phyloP scores from a whole-genome alignment of 108 stramenopile species.

The Epithemia pelagica region DNA sequence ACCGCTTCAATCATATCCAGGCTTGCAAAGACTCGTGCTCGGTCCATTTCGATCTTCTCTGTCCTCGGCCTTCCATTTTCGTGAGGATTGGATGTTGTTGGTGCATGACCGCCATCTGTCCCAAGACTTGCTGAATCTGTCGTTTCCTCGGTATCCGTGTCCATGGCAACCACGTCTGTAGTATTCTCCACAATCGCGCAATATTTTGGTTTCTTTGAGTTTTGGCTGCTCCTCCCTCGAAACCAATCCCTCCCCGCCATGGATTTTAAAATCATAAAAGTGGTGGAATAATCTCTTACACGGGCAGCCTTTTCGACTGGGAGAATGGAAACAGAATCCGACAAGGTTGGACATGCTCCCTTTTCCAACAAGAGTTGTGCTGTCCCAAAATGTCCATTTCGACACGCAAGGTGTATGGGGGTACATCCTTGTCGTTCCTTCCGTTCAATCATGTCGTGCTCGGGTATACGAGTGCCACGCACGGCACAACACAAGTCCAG shows the following conservation, averaged over 20 bases:
- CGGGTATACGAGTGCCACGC: neutral
- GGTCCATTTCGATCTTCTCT: neutral
- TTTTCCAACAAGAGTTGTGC: neutral
- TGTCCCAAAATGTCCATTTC: neutral
- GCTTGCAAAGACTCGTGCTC: neutral
- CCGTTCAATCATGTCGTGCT: neutral
- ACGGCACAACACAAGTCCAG: neutral
- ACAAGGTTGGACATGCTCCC: neutral
- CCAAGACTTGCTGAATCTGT: no score
- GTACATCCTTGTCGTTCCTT: neutral
- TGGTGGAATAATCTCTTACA: neutral
- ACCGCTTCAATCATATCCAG: neutral
- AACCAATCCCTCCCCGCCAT: neutral
- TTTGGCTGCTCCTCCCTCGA: no score
- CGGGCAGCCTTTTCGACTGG: neutral
- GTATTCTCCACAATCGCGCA: no score
- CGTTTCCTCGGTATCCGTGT: no score
- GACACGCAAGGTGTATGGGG: neutral
- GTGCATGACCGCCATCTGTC: no score
- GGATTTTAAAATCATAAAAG: neutral
- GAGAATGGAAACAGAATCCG: neutral
- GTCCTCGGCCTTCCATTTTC: no score
- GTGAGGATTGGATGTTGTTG: no score
- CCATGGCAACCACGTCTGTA: no score
- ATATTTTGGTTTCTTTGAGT: no score